Evolutionary conservation across 768 basidiomycete genomes (phyloP), one percentile per base, ranked within the genome.

Genomic region (Russula compacta): DNA sequence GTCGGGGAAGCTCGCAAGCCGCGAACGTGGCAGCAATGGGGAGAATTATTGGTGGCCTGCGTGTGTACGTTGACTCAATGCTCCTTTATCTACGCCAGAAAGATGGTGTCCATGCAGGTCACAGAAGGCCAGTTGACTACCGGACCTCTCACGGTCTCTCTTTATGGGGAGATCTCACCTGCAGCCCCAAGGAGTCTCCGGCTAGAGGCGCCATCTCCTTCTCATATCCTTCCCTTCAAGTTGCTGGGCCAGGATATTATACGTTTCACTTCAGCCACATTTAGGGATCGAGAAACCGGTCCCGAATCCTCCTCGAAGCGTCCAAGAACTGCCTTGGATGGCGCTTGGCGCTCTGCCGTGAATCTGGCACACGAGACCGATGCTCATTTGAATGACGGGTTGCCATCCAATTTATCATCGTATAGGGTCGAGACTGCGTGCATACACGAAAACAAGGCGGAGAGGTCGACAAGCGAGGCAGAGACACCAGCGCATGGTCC

Each of bases 11-110:
- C 68, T 78, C 15, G 73, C 71, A 21, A 65, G 71, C 21, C 51
- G 67, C 21, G 67, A 69, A 39, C 40, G 14, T 2, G 48, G 39
- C 24, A 69, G 68, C 35, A 69, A 67, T 2, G 70, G 61, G 12
- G 60, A 63, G 40, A 63, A 67, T 11, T 58, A 82, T 42, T 89
- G 87, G 87, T 89, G 87, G 87, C 87, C 87, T 21, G 85, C 77
- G 33, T 78, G 79, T 75, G 87, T 87, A 67, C 65, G 75, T 71
- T 51, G 44, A 29, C 61, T 46, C 53, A 59, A n/a, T 9, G 33
- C 32, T 58, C 6, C 2, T 19, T 33, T 17, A 15, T 35, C 21
- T 32, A 19, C 3, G 8, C 40, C 10, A 17, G 6, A 19, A 32
- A 19, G 7, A 15, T 11, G n/a, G 17, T 33, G 12, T 36, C 14